A percentile compares a stretch with the other conserved stretches of the same genome.
Evolutionary conservation across 345 rosid genomes (phyloP).

Genomic region (Luvunga scandens): DNA sequence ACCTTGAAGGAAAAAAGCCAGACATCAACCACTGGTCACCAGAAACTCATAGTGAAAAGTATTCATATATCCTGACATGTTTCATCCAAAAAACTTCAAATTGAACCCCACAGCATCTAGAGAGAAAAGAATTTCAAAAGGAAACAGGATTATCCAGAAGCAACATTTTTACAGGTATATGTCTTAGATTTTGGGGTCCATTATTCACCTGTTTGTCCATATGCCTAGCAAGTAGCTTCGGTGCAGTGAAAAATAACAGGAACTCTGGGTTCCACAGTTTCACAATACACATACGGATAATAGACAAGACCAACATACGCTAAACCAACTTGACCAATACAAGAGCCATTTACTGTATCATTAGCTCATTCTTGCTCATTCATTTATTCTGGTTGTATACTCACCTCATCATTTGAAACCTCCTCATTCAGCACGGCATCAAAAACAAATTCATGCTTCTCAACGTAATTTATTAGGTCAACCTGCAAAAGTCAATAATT

Average conservation of each 20-base stretch:
- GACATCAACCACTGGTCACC: background rate
- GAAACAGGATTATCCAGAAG: background rate
- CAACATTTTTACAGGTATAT: background rate
- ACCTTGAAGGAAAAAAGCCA: background rate
- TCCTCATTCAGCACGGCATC: conserved; percentile 95
- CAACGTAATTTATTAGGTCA: conserved; percentile 86
- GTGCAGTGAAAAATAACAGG: conserved; percentile 89
- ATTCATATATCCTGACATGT: background rate
- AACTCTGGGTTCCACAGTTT: conserved; percentile 93
- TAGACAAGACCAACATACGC: conserved; percentile 6
- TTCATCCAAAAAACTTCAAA: no score
- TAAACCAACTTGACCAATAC: conserved; percentile 7
- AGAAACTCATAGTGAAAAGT: background rate
- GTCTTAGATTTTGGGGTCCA: background rate
- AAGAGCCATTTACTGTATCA: background rate
- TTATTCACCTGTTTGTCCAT: conserved; percentile 87
- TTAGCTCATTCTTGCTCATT: background rate
- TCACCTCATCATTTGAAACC: conserved; percentile 95
- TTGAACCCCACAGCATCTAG: no score
- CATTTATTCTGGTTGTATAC: conserved; percentile 18
- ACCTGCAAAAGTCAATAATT: conserved; percentile 46
- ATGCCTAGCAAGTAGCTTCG: conserved; percentile 96
- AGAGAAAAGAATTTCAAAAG: no score
- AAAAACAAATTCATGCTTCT: conserved; percentile 91
- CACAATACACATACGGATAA: conserved; percentile 65